phyloP scores from a whole-genome alignment of 1,284 basidiomycete genomes.

The Heterobasidion parviporum region DNA sequence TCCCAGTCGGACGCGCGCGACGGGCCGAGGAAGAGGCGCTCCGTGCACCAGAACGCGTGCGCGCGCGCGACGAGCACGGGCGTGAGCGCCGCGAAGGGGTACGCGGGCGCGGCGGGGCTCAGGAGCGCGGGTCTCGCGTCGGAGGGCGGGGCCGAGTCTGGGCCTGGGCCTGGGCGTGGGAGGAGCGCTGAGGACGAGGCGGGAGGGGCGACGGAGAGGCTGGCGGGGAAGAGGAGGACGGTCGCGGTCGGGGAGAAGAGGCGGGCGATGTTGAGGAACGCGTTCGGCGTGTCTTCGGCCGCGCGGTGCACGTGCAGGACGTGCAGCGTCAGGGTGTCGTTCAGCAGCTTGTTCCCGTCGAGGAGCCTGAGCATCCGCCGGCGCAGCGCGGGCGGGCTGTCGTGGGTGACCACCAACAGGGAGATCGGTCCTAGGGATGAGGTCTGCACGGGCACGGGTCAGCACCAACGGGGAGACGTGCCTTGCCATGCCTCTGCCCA shows the following conservation, averaged over 20 bases:
- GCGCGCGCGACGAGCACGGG: constrained; percentile 41
- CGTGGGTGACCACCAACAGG: neutral
- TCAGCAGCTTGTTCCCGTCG: constrained; percentile 25
- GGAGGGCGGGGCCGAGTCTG: neutral
- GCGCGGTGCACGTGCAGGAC: constrained; percentile 34
- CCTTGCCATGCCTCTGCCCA: constrained; percentile 44
- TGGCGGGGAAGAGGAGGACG: constrained; percentile 46
- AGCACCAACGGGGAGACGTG: constrained; percentile 13
- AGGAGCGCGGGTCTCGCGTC: constrained; percentile 5
- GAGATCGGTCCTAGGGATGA: neutral
- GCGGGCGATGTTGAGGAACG: constrained; percentile 55
- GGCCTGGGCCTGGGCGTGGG: neutral
- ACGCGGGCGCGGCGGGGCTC: constrained; percentile 13
- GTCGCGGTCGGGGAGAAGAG: constrained; percentile 43
- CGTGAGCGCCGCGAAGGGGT: constrained; percentile 28
- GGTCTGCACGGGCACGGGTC: neutral
- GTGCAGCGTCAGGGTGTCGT: constrained; percentile 37
- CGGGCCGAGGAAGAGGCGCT: constrained; percentile 28
- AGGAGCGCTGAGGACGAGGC: constrained; percentile 7
- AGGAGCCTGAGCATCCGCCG: constrained; percentile 42
- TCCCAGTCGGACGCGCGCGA: constrained; percentile 45
- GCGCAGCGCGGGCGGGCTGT: constrained; percentile 26
- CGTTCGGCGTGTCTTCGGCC: constrained; percentile 36
- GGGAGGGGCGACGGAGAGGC: constrained; percentile 15
- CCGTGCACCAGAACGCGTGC: constrained; percentile 54